Evolutionary conservation across 768 basidiomycete species (phyloP), one percentile per base, ranked within the genome.

Genomic region (Rhodotorula paludigena): DNA sequence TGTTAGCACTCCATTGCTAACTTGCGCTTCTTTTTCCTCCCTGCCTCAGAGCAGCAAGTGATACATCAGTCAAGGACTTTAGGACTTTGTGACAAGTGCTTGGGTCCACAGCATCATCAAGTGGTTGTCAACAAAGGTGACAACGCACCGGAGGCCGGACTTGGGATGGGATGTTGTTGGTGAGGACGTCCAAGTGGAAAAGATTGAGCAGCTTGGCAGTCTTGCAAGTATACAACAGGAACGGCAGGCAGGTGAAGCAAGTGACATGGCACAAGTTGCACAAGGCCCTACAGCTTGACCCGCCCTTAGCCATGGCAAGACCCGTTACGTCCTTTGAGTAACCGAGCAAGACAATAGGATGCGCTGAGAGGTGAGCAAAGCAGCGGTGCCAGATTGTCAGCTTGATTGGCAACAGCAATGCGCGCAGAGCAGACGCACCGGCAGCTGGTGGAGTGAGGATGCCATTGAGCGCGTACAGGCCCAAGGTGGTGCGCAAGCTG

Each of bases 61-160:
- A n/a, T n/a, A n/a, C n/a, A n/a, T n/a, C n/a, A n/a, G n/a, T n/a
- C n/a, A n/a, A n/a, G n/a, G n/a, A n/a, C n/a, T n/a, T n/a, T n/a
- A n/a, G 5, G 48, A 64, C 51, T 77, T 75, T 5, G 60, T n/a
- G 1, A 63, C 68, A 3, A 75, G 23, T 1, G 74, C 54, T 14
- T 60, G 51, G 25, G 76, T 51, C 25, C 49, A 28, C 25, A 73
- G 53, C 23, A 74, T 56, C 54, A 73, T 71, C 0, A 68, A 75
- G 20, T 72, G 36, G 41, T 62, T 69, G 45, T 78, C 74, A 3
- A 74, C 73, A 30, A 68, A 77, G 23, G 71, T 74, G 3, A 69
- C 47, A 41, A 72, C 69, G 35, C 77, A 78, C 3, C 49, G 16
- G 8, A 56, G 64, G 2, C 76, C 71, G 0, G 28, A n/a, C 33